phyloP scores from a whole-genome alignment of 129 eudicot species.

The Artemisia annua region DNA sequence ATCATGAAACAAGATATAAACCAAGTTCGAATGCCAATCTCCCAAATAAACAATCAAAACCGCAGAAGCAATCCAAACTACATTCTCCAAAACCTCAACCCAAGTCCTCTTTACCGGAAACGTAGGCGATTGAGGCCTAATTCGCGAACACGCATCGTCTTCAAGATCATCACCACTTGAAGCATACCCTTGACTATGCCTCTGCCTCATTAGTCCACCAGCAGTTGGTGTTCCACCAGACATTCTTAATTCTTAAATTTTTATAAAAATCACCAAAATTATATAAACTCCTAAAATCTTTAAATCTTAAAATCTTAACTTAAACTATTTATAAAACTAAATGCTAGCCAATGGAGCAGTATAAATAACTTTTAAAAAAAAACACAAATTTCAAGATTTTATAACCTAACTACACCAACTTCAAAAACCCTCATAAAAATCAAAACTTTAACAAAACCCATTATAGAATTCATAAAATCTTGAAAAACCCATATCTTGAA shows the following conservation, averaged over 20 bases:
- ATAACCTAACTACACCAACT: slow-evolving; percentile 37
- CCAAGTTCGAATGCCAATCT: slow-evolving; percentile 68
- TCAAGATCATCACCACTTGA: slow-evolving; percentile 92
- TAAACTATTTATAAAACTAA: no score
- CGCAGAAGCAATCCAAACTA: slow-evolving; percentile 87
- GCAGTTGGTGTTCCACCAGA: slow-evolving; percentile 87
- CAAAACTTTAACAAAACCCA: slow-evolving; percentile 33
- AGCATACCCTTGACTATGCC: slow-evolving; percentile 87
- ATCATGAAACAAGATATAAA: slow-evolving; percentile 71
- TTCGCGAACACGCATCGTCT: slow-evolving; percentile 86
- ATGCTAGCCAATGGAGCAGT: slow-evolving; percentile 25
- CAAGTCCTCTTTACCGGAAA: slow-evolving; percentile 56
- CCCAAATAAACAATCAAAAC: slow-evolving; percentile 67
- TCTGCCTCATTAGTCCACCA: slow-evolving; percentile 76
- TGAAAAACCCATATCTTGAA: slow-evolving; percentile 37
- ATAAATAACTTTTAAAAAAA: no score
- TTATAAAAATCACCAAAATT: background rate
- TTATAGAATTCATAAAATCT: slow-evolving; percentile 14
- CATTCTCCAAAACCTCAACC: slow-evolving; percentile 71
- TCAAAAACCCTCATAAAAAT: slow-evolving; percentile 38
- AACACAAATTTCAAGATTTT: slow-evolving; percentile 32
- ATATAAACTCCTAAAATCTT: slow-evolving; percentile 25
- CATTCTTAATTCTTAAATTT: slow-evolving; percentile 39
- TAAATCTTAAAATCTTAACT: background rate
- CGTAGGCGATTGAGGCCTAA: slow-evolving; percentile 35